Evolutionary conservation across 1,284 basidiomycete species (phyloP).

Genomic region (Tilletiaria anomala): DNA sequence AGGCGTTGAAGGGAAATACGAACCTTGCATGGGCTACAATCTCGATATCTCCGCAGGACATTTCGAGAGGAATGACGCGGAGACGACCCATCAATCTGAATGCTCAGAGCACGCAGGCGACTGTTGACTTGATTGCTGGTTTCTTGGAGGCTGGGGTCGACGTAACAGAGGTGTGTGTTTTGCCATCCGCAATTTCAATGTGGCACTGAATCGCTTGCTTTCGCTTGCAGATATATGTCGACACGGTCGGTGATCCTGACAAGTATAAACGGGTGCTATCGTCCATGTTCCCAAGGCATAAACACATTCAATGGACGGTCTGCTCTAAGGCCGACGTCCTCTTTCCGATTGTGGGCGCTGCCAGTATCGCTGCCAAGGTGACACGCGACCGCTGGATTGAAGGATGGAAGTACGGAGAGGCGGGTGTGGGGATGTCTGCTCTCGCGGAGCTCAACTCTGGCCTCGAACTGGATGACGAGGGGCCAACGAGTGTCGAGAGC

Average conservation of each 20-base stretch:
- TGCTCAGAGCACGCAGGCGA: slow-evolving; percentile 80
- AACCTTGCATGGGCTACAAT: slow-evolving; percentile 60
- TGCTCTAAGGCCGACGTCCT: slow-evolving; percentile 83
- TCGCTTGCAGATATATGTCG: slow-evolving; percentile 65
- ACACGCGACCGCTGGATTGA: slow-evolving; percentile 83
- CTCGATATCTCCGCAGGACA: slow-evolving; percentile 71
- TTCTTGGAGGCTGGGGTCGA: slow-evolving; percentile 65
- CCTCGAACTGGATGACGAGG: not conserved
- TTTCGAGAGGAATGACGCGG: slow-evolving; percentile 79
- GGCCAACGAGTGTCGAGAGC: not conserved
- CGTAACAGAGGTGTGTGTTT: slow-evolving; percentile 50
- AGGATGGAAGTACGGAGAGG: slow-evolving; percentile 52
- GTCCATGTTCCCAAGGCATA: slow-evolving; percentile 21
- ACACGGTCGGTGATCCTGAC: slow-evolving; percentile 76
- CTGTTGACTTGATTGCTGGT: slow-evolving; percentile 68
- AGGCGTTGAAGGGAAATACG: slow-evolving; percentile 21
- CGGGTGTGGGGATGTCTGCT: not conserved
- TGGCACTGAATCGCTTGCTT: not conserved
- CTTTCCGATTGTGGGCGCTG: slow-evolving; percentile 91
- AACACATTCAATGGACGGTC: slow-evolving; percentile 58
- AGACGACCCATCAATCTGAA: slow-evolving; percentile 76
- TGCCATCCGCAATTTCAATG: not conserved
- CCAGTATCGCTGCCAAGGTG: slow-evolving; percentile 90
- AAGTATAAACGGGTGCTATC: slow-evolving; percentile 52
- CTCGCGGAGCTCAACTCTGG: not conserved